phyloP scores from a whole-genome alignment of 2,329 filamentous ascomycete species.

The Myriosclerotinia scirpicola region DNA sequence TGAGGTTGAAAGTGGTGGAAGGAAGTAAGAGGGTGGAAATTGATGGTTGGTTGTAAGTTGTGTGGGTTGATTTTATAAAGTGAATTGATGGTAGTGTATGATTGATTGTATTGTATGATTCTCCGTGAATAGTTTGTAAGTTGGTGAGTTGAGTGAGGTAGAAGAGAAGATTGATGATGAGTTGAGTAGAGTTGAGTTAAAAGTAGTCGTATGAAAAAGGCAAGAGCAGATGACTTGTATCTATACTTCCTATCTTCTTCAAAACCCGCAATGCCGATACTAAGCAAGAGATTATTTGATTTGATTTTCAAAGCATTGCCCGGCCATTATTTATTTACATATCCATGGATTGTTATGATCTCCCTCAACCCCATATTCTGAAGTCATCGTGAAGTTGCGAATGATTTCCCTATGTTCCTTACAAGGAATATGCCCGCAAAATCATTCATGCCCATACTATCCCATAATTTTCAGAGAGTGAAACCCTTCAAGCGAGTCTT shows the following conservation, averaged over 20 bases:
- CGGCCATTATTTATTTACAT: constrained; percentile 2
- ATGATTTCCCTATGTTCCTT: neutral
- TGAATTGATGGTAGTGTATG: constrained; percentile 14
- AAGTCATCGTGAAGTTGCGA: constrained; percentile 8
- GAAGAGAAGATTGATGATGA: neutral
- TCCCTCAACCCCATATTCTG: constrained; percentile 10
- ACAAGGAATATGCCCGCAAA: constrained; percentile 13
- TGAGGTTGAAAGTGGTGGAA: neutral
- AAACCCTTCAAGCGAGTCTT: constrained; percentile 2
- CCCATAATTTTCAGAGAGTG: neutral
- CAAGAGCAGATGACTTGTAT: constrained; percentile 13
- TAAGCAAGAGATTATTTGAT: neutral
- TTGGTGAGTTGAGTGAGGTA: neutral
- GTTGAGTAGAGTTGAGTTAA: neutral
- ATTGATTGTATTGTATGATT: constrained; percentile 6
- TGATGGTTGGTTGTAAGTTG: neutral
- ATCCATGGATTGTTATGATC: constrained; percentile 15
- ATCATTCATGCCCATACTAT: constrained; percentile 11
- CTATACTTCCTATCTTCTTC: neutral
- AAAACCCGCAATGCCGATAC: neutral
- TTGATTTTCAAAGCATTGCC: neutral
- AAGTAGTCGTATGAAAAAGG: neutral
- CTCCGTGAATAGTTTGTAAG: neutral
- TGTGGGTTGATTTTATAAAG: neutral
- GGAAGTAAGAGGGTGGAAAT: neutral